These are phyloP conservation scores for Chlorociboria aeruginascens DNA, from an alignment of 495 filamentous ascomycete species.

Conservation along the genomic window DNA sequence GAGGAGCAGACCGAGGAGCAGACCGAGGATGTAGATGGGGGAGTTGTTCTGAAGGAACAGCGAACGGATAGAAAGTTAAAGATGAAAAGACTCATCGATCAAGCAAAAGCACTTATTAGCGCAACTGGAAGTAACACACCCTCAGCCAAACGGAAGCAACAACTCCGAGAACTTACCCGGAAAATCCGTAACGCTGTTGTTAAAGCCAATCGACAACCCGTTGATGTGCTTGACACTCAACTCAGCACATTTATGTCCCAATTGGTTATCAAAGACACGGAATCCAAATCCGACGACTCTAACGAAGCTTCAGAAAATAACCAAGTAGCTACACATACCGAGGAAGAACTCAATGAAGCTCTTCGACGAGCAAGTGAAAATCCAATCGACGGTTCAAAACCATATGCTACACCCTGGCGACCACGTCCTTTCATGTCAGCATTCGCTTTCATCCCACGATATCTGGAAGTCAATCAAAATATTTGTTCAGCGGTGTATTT, in stretches of 20 bases:
- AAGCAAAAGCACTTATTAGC: constrained; percentile 39
- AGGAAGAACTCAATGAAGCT: constrained; percentile 4
- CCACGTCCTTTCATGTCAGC: constrained; percentile 80
- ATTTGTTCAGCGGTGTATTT: constrained; percentile 93
- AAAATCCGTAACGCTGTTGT: constrained; percentile 42
- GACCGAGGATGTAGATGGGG: constrained; percentile 1
- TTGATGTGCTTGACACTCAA: constrained; percentile 25
- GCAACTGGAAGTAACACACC: constrained; percentile 29
- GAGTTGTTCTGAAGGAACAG: background rate
- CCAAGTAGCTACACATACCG: constrained; percentile 3
- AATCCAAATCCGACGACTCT: background rate
- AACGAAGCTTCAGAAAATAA: background rate
- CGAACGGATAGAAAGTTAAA: constrained; percentile 20
- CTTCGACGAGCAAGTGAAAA: background rate
- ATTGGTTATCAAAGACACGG: background rate
- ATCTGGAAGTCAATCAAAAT: constrained; percentile 94
- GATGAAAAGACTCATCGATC: constrained; percentile 37
- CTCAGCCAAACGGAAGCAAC: constrained; percentile 49
- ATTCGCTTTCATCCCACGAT: constrained; percentile 90
- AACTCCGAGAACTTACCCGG: constrained; percentile 45
- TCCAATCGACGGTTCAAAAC: constrained; percentile 61
- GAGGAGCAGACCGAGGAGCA: background rate
- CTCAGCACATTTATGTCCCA: constrained; percentile 19
- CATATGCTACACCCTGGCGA: constrained; percentile 83
- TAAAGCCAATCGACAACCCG: constrained; percentile 29